Percentiles rank a stretch among this genome's conserved stretches.
Conservation (phyloP, 345 rosid genomes). For the Eucalyptus rudis region DNA sequence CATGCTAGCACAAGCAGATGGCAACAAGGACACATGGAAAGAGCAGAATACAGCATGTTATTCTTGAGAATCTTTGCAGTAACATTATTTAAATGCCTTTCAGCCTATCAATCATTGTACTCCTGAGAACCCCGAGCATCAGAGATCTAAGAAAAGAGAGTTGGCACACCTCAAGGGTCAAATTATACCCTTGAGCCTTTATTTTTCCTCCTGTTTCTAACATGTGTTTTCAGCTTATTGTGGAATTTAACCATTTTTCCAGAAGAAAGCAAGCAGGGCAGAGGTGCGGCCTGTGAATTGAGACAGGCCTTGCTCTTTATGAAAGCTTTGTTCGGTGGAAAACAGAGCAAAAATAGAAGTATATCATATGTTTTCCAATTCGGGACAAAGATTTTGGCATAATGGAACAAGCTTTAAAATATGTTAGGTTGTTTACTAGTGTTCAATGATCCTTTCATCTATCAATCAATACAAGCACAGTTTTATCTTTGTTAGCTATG, state of each 20-base stretch:
- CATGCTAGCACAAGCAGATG: background rate
- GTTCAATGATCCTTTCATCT: background rate
- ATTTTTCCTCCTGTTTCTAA: background rate
- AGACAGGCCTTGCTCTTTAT: background rate
- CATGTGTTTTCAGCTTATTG: background rate
- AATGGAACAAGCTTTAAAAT: background rate
- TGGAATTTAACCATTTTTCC: background rate
- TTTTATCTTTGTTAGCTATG: background rate
- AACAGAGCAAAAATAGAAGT: background rate
- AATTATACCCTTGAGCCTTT: background rate
- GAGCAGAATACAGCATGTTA: background rate
- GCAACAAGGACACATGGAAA: background rate
- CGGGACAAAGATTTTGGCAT: background rate
- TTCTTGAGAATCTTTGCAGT: background rate
- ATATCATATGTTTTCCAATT: background rate
- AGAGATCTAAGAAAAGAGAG: background rate
- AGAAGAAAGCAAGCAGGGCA: background rate
- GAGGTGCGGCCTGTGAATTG: background rate
- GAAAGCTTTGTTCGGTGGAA: background rate
- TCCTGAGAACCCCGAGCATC: background rate
- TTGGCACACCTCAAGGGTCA: background rate
- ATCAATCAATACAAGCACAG: background rate
- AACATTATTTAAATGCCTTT: background rate
- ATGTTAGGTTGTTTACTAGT: background rate
- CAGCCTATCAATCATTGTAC: background rate